Evolutionary conservation across 1,284 basidiomycete species (phyloP).

Genomic region (Bjerkandera adusta): DNA sequence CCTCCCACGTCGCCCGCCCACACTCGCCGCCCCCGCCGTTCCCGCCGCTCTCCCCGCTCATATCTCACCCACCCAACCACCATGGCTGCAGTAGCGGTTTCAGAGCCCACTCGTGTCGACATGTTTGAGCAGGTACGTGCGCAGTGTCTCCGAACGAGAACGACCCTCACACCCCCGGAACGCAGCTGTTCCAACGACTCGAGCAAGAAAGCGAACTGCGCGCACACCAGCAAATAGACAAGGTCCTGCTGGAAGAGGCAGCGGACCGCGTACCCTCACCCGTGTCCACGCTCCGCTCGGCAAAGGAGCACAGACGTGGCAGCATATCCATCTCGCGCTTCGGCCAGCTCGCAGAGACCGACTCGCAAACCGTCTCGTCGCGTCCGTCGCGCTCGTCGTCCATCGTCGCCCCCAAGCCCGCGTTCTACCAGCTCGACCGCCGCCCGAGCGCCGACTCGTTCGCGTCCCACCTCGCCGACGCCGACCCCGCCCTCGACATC

Average conservation of each 20-base stretch:
- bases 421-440: slow-evolving; percentile 38
- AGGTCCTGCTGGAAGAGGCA: slow-evolving; percentile 16
- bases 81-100: slow-evolving; percentile 9
- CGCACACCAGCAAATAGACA: slow-evolving; percentile 33
- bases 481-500: slow-evolving; percentile 28
- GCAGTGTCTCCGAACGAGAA: neutral
- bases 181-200: slow-evolving; percentile 52
- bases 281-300: slow-evolving; percentile 21
- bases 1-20: neutral
- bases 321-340: slow-evolving; percentile 54
- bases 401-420: slow-evolving; percentile 16
- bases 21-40: neutral
- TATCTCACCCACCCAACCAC: slow-evolving; percentile 13
- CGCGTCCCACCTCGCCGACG: slow-evolving; percentile 38
- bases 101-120: slow-evolving; percentile 11
- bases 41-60: neutral
- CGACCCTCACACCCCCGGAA: neutral
- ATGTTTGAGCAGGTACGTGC: slow-evolving; percentile 23
- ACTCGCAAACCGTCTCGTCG: neutral
- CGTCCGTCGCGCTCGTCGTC: slow-evolving; percentile 19
- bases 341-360: slow-evolving; percentile 27
- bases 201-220: slow-evolving; percentile 51
- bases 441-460: slow-evolving; percentile 46
- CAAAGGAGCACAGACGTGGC: slow-evolving; percentile 37
- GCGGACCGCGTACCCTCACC: slow-evolving; percentile 18